A percentile compares a stretch with the other conserved stretches of the same genome.
Evolutionary conservation across 768 basidiomycete species (phyloP).

Genomic region (Lentinula edodes): DNA sequence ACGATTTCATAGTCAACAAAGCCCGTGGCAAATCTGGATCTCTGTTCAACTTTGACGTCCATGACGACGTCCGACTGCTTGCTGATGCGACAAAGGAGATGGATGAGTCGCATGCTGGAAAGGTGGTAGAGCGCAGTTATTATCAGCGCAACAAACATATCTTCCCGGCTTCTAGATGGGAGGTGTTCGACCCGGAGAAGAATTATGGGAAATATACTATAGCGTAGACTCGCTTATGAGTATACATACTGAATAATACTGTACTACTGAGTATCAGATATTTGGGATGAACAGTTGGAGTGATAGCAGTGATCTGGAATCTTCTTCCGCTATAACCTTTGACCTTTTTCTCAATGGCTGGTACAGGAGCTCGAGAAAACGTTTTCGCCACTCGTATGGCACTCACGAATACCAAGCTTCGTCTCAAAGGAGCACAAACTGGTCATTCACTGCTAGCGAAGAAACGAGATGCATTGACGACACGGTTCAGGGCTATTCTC

Average conservation of each 20-base stretch:
- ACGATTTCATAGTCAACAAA: constrained; percentile 98
- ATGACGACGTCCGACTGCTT: constrained; percentile 93
- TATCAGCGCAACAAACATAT: constrained; percentile 97
- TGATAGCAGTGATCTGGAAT: not conserved
- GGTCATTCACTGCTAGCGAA: constrained; percentile 95
- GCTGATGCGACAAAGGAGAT: constrained; percentile 96
- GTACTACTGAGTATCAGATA: too few species aligned
- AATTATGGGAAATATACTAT: constrained; percentile 91
- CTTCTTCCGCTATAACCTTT: not conserved
- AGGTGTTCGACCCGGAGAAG: constrained; percentile 95
- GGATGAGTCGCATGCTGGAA: constrained; percentile 97
- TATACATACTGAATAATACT: too few species aligned
- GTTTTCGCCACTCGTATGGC: constrained; percentile 98
- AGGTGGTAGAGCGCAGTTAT: constrained; percentile 94
- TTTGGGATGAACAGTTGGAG: too few species aligned
- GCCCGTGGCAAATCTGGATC: constrained; percentile 98
- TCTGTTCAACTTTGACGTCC: constrained; percentile 97
- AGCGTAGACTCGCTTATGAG: constrained; percentile 19
- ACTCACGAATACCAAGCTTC: constrained; percentile 84
- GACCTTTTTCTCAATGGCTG: too few species aligned
- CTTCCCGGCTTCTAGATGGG: constrained; percentile 95
- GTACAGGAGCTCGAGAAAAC: constrained; percentile 85
- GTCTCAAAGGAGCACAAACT: constrained; percentile 89
- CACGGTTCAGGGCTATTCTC: constrained; percentile 90
- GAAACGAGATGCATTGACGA: constrained; percentile 95